Evolutionary conservation across 768 basidiomycete genomes (phyloP).

Genomic region (Phylloporus rhodoxanthus): DNA sequence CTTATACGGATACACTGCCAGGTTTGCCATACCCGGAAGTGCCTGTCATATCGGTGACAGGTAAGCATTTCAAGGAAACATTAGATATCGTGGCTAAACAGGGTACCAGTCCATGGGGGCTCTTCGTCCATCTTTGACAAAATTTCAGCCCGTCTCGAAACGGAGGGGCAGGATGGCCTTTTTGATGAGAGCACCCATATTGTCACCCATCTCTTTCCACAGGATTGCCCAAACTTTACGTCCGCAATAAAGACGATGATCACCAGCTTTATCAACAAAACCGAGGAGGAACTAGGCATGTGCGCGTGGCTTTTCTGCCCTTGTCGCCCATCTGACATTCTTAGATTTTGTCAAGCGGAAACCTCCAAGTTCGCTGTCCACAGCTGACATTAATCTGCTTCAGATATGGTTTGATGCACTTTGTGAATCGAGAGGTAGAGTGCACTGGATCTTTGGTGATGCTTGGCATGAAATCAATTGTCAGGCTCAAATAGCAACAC

Average conservation of each 20-base stretch:
- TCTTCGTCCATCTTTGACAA: slow-evolving; percentile 44
- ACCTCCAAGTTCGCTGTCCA: slow-evolving; percentile 46
- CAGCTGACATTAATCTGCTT: slow-evolving; percentile 57
- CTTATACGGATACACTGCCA: slow-evolving; percentile 43
- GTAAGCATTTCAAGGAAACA: slow-evolving; percentile 30
- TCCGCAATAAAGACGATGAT: slow-evolving; percentile 53
- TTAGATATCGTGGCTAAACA: slow-evolving; percentile 1
- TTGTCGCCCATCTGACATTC: not conserved
- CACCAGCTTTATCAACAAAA: slow-evolving; percentile 43
- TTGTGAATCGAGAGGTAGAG: slow-evolving; percentile 34
- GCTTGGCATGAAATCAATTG: not conserved
- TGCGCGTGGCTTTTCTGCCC: slow-evolving; percentile 11
- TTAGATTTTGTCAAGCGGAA: slow-evolving; percentile 40
- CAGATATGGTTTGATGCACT: slow-evolving; percentile 52
- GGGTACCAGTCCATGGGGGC: slow-evolving; percentile 37
- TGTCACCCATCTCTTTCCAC: slow-evolving; percentile 50
- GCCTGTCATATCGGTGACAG: slow-evolving; percentile 52
- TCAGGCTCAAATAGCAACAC: slow-evolving; percentile 14
- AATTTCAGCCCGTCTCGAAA: slow-evolving; percentile 35
- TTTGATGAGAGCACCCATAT: slow-evolving; percentile 22
- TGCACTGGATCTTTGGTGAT: not conserved
- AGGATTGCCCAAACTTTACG: slow-evolving; percentile 49
- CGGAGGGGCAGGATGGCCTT: slow-evolving; percentile 19
- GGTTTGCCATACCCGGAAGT: slow-evolving; percentile 58
- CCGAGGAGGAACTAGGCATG: slow-evolving; percentile 28